Evolutionary conservation across 2,329 filamentous ascomycete species (phyloP), one percentile per base, ranked within the genome.

Genomic region (Diaporthe amygdali): DNA sequence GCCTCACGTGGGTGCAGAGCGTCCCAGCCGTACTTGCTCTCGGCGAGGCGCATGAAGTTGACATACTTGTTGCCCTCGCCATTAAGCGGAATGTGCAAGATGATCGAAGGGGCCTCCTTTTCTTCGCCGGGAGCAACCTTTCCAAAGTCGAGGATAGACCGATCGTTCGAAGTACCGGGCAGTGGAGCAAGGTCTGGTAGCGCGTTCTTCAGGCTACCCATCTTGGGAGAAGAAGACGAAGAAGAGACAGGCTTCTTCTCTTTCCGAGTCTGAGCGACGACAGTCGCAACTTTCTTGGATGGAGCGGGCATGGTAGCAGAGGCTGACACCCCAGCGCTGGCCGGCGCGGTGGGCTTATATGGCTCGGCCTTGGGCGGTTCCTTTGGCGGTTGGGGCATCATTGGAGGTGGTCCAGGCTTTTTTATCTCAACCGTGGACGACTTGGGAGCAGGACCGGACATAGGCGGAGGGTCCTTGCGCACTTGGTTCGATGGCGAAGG

Each of bases 11-110:
- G 96, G 79, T 98, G 95, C 44, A 98, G 87, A 0, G 96, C 96
- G 73, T 97, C 95, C 87, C 96, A 97, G 30, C 96, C 96, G 80
- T 98, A 98, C 73, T 92, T 93, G 74, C 97, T 95, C 81, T 97
- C 94, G 14, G 97, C 96, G 82, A 98, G 87, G 54, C 94, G 94
- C 77, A 96, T 95, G 75, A 98, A 98, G 81, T 98, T 98, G 82
- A 99, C 91, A 73, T 97, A 96, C 75, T 96, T 94, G 80, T 97
- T 97, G 44, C 90, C 92, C 76, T 94, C 91, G 49, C 94, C 94
- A 6, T 92, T 89, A 47, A 99, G 87, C 0, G 93, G 91, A 70
- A 99, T 92, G 69, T 93, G 91, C 22, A 99, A 88, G 67, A 97
- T 89, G 74, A 99, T 97, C 5, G 91, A 97, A 49, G 91, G 95